Base-by-base conservation (phyloP, 306 rosid species). In the Vigna mungo region DNA sequence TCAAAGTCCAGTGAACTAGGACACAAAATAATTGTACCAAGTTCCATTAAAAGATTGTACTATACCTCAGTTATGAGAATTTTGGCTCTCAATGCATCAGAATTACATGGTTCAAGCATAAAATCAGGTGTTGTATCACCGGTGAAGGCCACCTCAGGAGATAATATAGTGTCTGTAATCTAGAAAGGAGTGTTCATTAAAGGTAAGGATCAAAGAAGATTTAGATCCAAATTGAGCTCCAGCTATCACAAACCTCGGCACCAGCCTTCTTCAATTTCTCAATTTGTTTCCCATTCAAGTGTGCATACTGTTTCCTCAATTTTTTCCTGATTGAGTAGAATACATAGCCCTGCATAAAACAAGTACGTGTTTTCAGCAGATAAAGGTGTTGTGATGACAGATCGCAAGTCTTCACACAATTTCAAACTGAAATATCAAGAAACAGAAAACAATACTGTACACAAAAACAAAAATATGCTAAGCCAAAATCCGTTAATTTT, bases 31-130 rank as follows among this genome's bases (percentile, higher is more conserved):
- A n/a, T 18, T 37, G 48, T 36, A 72, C 32, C 17, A 17, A 25
- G 48, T 81, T 68, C 44, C 53, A 66, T 58, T 39, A 67, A 68
- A 73, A 55, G 72, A 70, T 51, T 39, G 9, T 17, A 8, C 0
- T n/a, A 7, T 78, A 95, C 98, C 98, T 95, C 98, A 27, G 97
- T 95, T 78, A 95, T 92, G 63, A 95, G 96, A 86, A 95, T n/a
- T 90, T 95, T 95, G 14, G 97, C 98, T 72, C 97, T 90, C 92
- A 95, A 80, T 15, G 98, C 97, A 90, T 95, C 98, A 9, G 98
- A 93, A 60, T 95, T 95, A 56, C 75, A 89, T 20, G 98, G 98
- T 60, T 95, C 98, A 74, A 90, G 91, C 95, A 92, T 90, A 80
- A 84, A 95, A 70, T 95, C 96, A 21, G 96, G 51, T 0, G 93